A percentile compares a stretch with the other conserved stretches of the same genome.
Evolutionary conservation across 176 grass and related monocot genomes (phyloP).

Genomic region (Musa schizocarpa): DNA sequence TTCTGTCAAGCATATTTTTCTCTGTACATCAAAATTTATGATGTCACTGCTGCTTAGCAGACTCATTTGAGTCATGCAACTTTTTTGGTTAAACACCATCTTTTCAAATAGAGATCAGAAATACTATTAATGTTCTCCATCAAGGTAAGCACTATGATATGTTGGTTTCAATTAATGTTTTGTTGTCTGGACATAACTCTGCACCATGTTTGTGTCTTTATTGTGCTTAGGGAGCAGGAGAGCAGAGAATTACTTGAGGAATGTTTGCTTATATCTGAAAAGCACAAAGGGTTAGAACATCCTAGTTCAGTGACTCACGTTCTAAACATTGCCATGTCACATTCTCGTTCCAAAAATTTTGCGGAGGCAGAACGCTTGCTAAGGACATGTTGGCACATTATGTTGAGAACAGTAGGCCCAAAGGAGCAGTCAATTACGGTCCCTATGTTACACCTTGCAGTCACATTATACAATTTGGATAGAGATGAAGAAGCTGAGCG

Average conservation of each 20-base stretch:
- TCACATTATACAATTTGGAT: conserved; percentile 30
- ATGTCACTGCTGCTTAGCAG: too few species aligned
- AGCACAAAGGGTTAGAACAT: conserved; percentile 28
- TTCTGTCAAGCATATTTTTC: too few species aligned
- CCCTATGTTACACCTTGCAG: conserved; percentile 39
- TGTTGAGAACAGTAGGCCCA: conserved; percentile 22
- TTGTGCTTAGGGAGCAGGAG: conserved; percentile 23
- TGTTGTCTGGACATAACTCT: background rate
- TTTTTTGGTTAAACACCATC: too few species aligned
- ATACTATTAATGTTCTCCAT: too few species aligned
- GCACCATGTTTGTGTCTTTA: background rate
- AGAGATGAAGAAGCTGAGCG: conserved; percentile 33
- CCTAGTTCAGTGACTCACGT: conserved; percentile 30
- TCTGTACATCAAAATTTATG: too few species aligned
- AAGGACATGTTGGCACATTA: conserved; percentile 34
- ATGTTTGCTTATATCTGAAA: conserved; percentile 32
- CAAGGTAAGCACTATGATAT: too few species aligned
- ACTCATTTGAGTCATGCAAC: too few species aligned
- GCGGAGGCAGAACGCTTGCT: conserved; percentile 32
- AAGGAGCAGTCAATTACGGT: conserved; percentile 24
- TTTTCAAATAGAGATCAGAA: too few species aligned
- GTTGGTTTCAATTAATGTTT: background rate
- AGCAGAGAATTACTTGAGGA: conserved; percentile 36
- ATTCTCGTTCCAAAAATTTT: conserved; percentile 39
- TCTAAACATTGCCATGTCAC: conserved; percentile 33